Conservation (phyloP, 129 eudicot species). For the Oenanthe sinensis region DNA sequence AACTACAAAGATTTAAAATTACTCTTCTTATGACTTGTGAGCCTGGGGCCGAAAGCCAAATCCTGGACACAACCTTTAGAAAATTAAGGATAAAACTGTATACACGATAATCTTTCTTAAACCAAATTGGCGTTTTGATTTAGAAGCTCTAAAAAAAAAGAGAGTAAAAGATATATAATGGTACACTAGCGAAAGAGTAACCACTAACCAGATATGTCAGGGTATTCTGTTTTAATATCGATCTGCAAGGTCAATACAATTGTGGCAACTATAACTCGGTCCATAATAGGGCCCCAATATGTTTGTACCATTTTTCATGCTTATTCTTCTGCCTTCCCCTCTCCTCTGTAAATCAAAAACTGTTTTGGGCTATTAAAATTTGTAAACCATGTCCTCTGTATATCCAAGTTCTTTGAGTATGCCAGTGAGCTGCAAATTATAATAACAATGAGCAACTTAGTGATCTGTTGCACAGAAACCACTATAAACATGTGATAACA, state of each 20-base stretch:
- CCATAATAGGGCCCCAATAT: not conserved
- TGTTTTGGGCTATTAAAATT: constrained; percentile 33
- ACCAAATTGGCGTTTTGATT: not conserved
- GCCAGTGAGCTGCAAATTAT: constrained; percentile 54
- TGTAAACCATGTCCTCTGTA: constrained; percentile 90
- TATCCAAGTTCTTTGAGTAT: constrained; percentile 91
- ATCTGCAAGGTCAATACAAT: not conserved
- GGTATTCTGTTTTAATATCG: not conserved
- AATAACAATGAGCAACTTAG: not conserved
- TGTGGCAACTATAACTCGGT: not conserved
- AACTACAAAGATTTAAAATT: too few relatives aligned
- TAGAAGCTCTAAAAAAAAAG: not conserved
- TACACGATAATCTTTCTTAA: too few relatives aligned
- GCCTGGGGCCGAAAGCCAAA: not conserved
- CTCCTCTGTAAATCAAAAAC: not conserved
- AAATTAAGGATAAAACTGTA: not conserved
- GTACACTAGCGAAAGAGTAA: not conserved
- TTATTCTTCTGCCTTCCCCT: not conserved
- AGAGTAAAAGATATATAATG: not conserved
- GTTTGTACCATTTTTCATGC: not conserved
- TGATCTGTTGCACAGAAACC: not conserved
- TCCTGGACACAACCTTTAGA: not conserved
- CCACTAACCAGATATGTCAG: not conserved
- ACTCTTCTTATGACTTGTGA: not conserved
- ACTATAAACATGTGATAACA: constrained; percentile 17